Percentiles rank a stretch among this genome's conserved stretches.
These are phyloP conservation scores for Raphanus raphanistrum DNA, from an alignment of 345 rosid genomes.

Conservation along the genomic window DNA sequence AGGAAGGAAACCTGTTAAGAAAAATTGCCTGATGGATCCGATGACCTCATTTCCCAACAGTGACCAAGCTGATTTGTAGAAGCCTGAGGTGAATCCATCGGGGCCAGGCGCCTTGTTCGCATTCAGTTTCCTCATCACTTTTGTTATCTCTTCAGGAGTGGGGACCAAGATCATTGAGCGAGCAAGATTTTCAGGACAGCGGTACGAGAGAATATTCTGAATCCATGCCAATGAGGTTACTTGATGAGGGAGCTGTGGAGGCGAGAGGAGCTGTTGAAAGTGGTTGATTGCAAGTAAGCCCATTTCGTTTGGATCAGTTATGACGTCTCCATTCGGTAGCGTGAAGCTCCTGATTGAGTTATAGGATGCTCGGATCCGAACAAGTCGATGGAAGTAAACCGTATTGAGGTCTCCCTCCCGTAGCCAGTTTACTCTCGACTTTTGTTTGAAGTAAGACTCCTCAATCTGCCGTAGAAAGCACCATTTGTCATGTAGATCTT, in stretches of 20 bases:
- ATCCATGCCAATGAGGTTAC: neutral
- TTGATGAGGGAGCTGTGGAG: neutral
- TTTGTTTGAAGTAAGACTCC: too few species aligned
- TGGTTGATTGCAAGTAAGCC: neutral
- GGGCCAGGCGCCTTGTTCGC: neutral
- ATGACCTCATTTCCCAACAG: neutral
- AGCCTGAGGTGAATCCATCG: neutral
- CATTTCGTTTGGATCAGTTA: neutral
- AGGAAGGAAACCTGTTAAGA: neutral
- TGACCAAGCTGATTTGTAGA: neutral
- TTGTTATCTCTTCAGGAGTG: neutral
- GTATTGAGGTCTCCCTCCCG: neutral
- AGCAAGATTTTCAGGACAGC: too few species aligned
- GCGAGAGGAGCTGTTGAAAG: neutral
- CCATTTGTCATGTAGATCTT: neutral
- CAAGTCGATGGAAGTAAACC: neutral
- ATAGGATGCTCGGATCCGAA: neutral
- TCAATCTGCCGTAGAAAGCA: too few species aligned
- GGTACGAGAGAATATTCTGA: neutral
- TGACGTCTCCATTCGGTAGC: neutral
- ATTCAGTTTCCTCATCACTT: neutral
- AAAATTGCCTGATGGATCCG: neutral
- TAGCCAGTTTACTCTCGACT: too few species aligned
- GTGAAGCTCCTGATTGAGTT: neutral
- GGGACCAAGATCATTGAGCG: neutral